These are phyloP conservation scores for Aspergillus sp. DNA, from an alignment of 2,329 filamentous ascomycete species.

Conservation along the genomic window DNA sequence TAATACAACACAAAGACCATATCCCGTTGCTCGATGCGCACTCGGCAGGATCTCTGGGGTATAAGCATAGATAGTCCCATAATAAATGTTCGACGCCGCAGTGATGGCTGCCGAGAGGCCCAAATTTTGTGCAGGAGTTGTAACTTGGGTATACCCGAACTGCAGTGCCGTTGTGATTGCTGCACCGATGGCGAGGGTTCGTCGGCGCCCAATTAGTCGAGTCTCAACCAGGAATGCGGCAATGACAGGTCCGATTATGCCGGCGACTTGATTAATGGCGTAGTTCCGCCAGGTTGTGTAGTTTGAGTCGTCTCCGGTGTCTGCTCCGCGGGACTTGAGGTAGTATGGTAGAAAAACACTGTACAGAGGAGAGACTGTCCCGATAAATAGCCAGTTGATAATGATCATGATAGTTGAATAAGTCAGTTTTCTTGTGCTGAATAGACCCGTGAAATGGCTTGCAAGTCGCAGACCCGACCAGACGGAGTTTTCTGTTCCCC, in stretches of 20 bases:
- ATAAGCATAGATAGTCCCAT: constrained; percentile 56
- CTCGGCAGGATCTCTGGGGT: constrained; percentile 57
- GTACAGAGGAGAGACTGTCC: constrained; percentile 85
- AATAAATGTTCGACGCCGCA: constrained; percentile 56
- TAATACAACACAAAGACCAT: constrained; percentile 43
- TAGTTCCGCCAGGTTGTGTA: constrained; percentile 70
- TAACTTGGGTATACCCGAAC: constrained; percentile 55
- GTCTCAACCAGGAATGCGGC: constrained; percentile 72
- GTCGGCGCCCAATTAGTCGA: constrained; percentile 62
- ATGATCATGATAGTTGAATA: constrained; percentile 56
- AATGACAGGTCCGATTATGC: constrained; percentile 73
- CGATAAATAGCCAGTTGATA: constrained; percentile 80
- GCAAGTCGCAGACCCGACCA: not conserved
- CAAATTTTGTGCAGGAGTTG: constrained; percentile 49
- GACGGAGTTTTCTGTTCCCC: constrained; percentile 10
- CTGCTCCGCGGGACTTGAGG: constrained; percentile 53
- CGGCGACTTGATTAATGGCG: constrained; percentile 73
- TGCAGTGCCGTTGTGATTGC: constrained; percentile 54
- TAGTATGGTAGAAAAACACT: constrained; percentile 87
- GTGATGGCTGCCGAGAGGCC: constrained; percentile 52
- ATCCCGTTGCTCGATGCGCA: constrained; percentile 53
- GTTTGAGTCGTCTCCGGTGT: constrained; percentile 39
- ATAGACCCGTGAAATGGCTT: constrained; percentile 34
- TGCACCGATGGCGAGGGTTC: constrained; percentile 56
- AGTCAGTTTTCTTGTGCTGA: not conserved